A percentile compares a stretch with the other conserved stretches of the same genome.
Evolutionary conservation across 1,284 basidiomycete genomes (phyloP).

Genomic region (Microbotryum lychnidis-dioicae): DNA sequence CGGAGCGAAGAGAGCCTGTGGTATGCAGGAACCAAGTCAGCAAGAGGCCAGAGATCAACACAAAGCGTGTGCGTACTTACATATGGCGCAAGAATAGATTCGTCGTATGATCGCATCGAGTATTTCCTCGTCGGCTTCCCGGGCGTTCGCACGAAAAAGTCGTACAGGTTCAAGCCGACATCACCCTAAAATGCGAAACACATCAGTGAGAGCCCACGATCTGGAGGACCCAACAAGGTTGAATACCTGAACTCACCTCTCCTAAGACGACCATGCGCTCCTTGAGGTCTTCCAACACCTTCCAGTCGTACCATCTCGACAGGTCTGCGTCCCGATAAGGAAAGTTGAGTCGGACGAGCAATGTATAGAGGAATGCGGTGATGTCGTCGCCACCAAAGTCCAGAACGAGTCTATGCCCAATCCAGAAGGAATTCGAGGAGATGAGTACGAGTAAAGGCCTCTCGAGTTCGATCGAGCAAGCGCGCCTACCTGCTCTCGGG

Average conservation of each 20-base stretch:
- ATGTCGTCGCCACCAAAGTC: conserved; percentile 90
- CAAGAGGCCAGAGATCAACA: not conserved
- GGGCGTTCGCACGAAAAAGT: conserved; percentile 75
- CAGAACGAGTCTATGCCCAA: conserved; percentile 59
- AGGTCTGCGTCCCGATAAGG: conserved; percentile 80
- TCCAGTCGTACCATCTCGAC: conserved; percentile 69
- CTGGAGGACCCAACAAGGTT: not conserved
- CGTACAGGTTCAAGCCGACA: conserved; percentile 77
- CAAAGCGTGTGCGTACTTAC: conserved; percentile 42
- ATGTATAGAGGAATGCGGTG: conserved; percentile 73
- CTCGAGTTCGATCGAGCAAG: not conserved
- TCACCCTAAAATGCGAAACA: conserved; percentile 51
- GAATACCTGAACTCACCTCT: conserved; percentile 52
- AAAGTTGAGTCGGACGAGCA: conserved; percentile 68
- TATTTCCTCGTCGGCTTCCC: conserved; percentile 75
- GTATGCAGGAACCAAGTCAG: too few species aligned
- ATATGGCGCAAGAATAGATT: conserved; percentile 90
- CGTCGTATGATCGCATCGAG: conserved; percentile 84
- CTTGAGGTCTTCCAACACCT: conserved; percentile 80
- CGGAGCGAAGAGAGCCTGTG: conserved; percentile 82
- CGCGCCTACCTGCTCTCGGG: conserved; percentile 68
- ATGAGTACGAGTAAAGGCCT: not conserved
- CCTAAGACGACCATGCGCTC: conserved; percentile 68
- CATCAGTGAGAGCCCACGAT: not conserved
- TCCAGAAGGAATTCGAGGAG: not conserved